These are phyloP conservation scores for Dioscorea cayenensis DNA, from an alignment of 116 monocot genomes.

Conservation along the genomic window DNA sequence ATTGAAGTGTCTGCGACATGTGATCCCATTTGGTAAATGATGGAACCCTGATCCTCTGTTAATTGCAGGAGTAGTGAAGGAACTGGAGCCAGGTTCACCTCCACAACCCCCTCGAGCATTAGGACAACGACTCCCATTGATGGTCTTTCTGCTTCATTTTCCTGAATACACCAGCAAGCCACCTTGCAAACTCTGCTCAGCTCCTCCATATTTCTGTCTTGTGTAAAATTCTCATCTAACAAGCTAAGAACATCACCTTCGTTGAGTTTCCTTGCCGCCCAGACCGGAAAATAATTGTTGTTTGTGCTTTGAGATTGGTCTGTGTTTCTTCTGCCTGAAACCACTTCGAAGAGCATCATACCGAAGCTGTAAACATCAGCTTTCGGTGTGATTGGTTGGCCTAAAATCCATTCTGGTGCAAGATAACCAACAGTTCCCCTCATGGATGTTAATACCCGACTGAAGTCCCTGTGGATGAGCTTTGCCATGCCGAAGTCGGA, in stretches of 20 bases:
- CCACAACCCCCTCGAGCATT: too few species aligned
- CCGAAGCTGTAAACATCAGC: constrained; percentile 10
- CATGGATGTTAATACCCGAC: constrained; percentile 2
- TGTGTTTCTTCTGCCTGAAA: constrained; percentile 29
- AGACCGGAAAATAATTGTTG: constrained; percentile 16
- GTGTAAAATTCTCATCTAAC: constrained; percentile 14
- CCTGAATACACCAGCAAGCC: constrained; percentile 51
- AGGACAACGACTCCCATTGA: constrained; percentile 11
- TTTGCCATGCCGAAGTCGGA: constrained; percentile 7
- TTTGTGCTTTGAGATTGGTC: too few species aligned
- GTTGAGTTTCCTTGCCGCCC: constrained; percentile 9
- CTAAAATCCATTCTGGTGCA: constrained; percentile 6
- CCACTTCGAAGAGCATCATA: constrained; percentile 11
- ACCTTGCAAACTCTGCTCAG: constrained; percentile 23
- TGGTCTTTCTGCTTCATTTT: constrained; percentile 21
- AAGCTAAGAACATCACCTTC: constrained; percentile 16
- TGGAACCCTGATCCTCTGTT: too few species aligned
- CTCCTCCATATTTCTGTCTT: constrained; percentile 15
- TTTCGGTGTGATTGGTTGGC: background rate
- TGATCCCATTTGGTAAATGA: background rate
- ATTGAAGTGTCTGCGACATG: background rate
- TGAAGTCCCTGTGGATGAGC: background rate
- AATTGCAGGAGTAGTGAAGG: background rate
- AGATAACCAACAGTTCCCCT: constrained; percentile 3
- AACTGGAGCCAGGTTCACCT: too few species aligned